Evolutionary conservation across 306 rosid genomes (phyloP).

Genomic region (Medicago ruthenica): DNA sequence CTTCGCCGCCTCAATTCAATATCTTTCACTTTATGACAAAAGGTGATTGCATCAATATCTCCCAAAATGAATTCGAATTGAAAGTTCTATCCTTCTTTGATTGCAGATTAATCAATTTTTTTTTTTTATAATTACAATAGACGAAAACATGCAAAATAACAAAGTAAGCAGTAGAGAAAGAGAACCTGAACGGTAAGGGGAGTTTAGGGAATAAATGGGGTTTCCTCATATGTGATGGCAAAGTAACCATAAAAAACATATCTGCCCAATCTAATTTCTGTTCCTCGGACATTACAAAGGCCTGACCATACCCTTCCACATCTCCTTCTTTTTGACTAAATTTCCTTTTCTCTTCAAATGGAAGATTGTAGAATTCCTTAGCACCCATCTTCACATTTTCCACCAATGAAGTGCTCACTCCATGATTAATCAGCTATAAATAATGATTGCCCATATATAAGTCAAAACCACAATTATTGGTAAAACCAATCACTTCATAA

Average conservation of each 20-base stretch:
- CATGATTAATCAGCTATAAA: constrained; percentile 32
- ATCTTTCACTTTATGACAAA: too few species aligned
- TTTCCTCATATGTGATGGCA: constrained; percentile 47
- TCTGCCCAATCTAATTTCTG: constrained; percentile 65
- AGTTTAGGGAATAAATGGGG: constrained; percentile 56
- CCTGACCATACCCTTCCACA: constrained; percentile 57
- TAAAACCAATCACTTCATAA: too few species aligned
- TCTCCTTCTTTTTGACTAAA: constrained; percentile 13
- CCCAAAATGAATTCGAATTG: too few species aligned
- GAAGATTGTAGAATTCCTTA: constrained; percentile 14
- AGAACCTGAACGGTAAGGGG: constrained; percentile 50
- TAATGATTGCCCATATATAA: neutral
- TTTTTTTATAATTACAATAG: too few species aligned
- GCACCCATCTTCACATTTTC: constrained; percentile 37
- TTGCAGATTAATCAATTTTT: too few species aligned
- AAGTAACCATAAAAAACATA: constrained; percentile 34
- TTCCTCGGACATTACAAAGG: constrained; percentile 53
- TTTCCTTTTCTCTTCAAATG: constrained; percentile 22
- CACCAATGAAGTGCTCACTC: constrained; percentile 6
- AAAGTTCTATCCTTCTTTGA: too few species aligned
- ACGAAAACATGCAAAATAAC: neutral
- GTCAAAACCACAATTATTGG: too few species aligned
- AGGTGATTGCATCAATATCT: too few species aligned
- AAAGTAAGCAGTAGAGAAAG: neutral
- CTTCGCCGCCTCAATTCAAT: too few species aligned